These are phyloP conservation scores for Candida pini DNA, from an alignment of 805 yeast genomes.

Conservation along the genomic window DNA sequence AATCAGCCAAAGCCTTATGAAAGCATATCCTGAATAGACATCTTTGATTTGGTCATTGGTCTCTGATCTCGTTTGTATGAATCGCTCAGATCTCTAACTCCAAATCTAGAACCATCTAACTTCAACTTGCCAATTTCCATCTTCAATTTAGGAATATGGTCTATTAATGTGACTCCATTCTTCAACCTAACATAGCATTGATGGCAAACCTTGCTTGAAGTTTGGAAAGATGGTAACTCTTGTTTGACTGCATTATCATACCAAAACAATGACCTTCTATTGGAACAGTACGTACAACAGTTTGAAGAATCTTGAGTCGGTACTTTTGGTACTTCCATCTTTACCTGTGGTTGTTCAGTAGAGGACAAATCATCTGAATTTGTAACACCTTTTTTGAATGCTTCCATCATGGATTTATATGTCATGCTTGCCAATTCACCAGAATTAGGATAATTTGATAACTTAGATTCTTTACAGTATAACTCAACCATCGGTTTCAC, in stretches of 20 bases:
- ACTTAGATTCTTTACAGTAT: conserved; percentile 33
- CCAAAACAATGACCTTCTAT: conserved; percentile 17
- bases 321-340: too few species aligned
- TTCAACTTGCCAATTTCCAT: conserved; percentile 5
- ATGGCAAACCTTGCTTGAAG: conserved; percentile 22
- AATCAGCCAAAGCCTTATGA: conserved; percentile 4
- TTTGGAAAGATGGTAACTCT: too few species aligned
- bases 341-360: background rate
- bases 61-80: conserved; percentile 1
- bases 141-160: conserved; percentile 19
- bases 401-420: background rate
- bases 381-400: background rate
- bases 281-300: conserved; percentile 17
- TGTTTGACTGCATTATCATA: conserved; percentile 6
- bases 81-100: conserved; percentile 11
- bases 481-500: conserved; percentile 35
- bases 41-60: conserved; percentile 3
- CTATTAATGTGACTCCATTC: conserved; percentile 18
- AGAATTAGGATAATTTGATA: background rate
- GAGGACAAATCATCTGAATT: background rate
- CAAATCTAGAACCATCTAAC: conserved; percentile 19
- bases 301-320: background rate
- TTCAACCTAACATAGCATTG: conserved; percentile 22
- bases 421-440: conserved; percentile 5
- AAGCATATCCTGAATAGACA: conserved; percentile 20